Conservation (phyloP, 805 yeast species). For the Candida yuanshanica region DNA sequence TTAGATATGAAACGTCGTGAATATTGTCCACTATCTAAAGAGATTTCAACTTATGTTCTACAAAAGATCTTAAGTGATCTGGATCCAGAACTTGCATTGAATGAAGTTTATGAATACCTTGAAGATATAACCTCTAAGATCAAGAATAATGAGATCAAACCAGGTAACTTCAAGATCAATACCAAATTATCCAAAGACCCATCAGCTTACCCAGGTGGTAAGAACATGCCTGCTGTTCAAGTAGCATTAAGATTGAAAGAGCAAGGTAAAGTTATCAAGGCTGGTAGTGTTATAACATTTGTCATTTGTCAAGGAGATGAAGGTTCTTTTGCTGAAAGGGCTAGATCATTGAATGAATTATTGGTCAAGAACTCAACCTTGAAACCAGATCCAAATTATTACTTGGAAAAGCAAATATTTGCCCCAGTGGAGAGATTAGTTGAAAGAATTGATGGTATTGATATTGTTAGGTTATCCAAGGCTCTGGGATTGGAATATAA, state of each 20-base stretch:
- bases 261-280: slow-evolving; percentile 82
- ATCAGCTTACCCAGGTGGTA: slow-evolving; percentile 70
- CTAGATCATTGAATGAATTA: slow-evolving; percentile 75
- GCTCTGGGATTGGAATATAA: slow-evolving; percentile 73
- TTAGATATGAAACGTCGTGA: slow-evolving; percentile 97
- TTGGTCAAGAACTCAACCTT: slow-evolving; percentile 43
- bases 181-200: slow-evolving; percentile 92
- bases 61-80: slow-evolving; percentile 62
- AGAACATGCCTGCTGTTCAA: slow-evolving; percentile 82
- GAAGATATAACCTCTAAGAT: slow-evolving; percentile 54
- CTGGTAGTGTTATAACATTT: slow-evolving; percentile 86
- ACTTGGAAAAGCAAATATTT: slow-evolving; percentile 81
- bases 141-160: slow-evolving; percentile 53
- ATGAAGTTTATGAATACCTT: slow-evolving; percentile 65
- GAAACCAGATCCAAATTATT: slow-evolving; percentile 70
- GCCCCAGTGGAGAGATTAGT: slow-evolving; percentile 88
- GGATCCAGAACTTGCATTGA: slow-evolving; percentile 73
- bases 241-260: slow-evolving; percentile 78
- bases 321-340: slow-evolving; percentile 66
- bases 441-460: slow-evolving; percentile 83
- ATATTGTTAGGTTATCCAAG: slow-evolving; percentile 68
- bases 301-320: slow-evolving; percentile 60
- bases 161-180: slow-evolving; percentile 70
- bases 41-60: slow-evolving; percentile 71
- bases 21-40: slow-evolving; percentile 88